phyloP scores from a whole-genome alignment of 768 basidiomycete genomes.

The Naganishia vaughanmartiniae region DNA sequence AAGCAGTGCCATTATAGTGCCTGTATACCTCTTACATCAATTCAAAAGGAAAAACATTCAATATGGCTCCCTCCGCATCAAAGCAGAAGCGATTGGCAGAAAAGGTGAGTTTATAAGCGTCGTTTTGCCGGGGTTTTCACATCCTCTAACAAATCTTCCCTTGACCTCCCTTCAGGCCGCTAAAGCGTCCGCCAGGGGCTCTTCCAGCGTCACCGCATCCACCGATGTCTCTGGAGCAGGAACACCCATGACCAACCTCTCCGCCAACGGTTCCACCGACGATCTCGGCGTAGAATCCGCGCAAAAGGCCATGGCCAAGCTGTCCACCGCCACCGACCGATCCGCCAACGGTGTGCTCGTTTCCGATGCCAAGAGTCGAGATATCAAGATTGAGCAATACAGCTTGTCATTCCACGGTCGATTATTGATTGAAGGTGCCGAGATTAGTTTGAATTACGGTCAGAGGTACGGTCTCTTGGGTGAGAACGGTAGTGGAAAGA shows the following conservation, averaged over 20 bases:
- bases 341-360: constrained; percentile 87
- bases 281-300: constrained; percentile 54
- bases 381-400: constrained; percentile 94
- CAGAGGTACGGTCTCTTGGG: constrained; percentile 82
- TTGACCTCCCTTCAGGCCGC: constrained; percentile 61
- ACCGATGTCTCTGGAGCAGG: constrained; percentile 62
- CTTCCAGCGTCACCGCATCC: constrained; percentile 57
- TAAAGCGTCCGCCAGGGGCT: constrained; percentile 58
- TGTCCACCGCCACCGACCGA: constrained; percentile 86
- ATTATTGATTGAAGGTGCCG: constrained; percentile 58
- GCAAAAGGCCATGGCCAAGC: constrained; percentile 71
- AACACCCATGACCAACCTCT: constrained; percentile 79
- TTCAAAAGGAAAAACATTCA: constrained; percentile 18
- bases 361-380: constrained; percentile 85
- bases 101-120: constrained; percentile 57
- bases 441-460: constrained; percentile 53
- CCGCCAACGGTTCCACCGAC: constrained; percentile 75
- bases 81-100: constrained; percentile 88
- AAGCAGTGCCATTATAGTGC: constrained; percentile 9
- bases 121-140: not conserved
- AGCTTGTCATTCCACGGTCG: constrained; percentile 97
- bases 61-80: constrained; percentile 53
- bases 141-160: not conserved
- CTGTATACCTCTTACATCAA: not conserved
- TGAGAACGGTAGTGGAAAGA: constrained; percentile 99